Evolutionary conservation across 768 basidiomycete species (phyloP).

Genomic region (Holtermanniella nyarrowii): DNA sequence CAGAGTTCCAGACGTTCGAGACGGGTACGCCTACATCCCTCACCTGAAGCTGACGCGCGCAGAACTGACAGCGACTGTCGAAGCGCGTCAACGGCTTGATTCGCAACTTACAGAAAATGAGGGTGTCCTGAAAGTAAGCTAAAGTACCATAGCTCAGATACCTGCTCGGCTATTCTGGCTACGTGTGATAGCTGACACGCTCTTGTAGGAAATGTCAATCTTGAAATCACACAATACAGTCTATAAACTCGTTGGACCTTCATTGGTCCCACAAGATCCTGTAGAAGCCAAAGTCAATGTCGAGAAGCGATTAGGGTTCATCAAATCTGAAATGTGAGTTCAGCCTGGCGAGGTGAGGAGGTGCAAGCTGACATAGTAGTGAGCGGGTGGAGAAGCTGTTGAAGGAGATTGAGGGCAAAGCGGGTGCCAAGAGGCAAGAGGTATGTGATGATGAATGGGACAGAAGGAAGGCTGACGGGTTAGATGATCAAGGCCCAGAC

Average conservation of each 20-base stretch:
- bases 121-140: conserved; percentile 68
- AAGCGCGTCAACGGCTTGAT: conserved; percentile 75
- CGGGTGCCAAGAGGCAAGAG: conserved; percentile 74
- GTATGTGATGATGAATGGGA: conserved; percentile 45
- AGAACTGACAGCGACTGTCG: conserved; percentile 64
- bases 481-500: conserved; percentile 32
- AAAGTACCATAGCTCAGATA: not conserved
- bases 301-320: conserved; percentile 80
- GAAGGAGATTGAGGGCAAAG: conserved; percentile 62
- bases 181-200: not conserved
- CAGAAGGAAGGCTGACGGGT: not conserved
- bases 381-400: conserved; percentile 74
- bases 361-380: conserved; percentile 41
- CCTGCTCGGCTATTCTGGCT: not conserved
- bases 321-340: conserved; percentile 72
- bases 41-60: not conserved
- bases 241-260: conserved; percentile 84
- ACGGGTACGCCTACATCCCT: conserved; percentile 31
- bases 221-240: conserved; percentile 67
- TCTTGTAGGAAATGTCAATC: conserved; percentile 63
- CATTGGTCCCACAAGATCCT: conserved; percentile 81
- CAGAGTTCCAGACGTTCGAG: conserved; percentile 74
- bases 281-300: conserved; percentile 77
- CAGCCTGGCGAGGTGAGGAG: too few species aligned
- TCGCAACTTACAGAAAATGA: conserved; percentile 86